phyloP scores from a whole-genome alignment of 768 basidiomycete species.

The Phallus indusiatus region DNA sequence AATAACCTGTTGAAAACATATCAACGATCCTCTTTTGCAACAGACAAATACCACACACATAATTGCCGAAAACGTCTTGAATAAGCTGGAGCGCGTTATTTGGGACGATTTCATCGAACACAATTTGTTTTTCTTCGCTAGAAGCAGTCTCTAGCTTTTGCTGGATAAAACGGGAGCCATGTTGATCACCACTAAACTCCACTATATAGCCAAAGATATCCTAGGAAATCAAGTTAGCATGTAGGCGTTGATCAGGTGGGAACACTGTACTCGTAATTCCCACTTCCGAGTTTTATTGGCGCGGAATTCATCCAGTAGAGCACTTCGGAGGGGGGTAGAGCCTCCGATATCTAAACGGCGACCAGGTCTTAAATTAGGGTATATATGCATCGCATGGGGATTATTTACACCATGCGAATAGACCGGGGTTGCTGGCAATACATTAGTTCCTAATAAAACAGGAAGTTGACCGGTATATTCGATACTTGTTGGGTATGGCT shows the following conservation, averaged over 20 bases:
- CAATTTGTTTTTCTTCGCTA: conserved; percentile 65
- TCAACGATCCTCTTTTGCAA: neutral
- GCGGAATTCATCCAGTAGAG: conserved; percentile 78
- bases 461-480: conserved; percentile 43
- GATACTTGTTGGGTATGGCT: conserved; percentile 33
- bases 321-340: conserved; percentile 44
- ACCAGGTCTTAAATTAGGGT: conserved; percentile 31
- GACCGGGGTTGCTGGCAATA: conserved; percentile 24
- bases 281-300: conserved; percentile 70
- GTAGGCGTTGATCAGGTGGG: neutral
- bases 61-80: conserved; percentile 94
- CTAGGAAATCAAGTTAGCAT: conserved; percentile 29
- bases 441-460: conserved; percentile 25
- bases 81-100: conserved; percentile 65
- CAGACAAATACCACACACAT: conserved; percentile 41
- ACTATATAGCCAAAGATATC: conserved; percentile 79
- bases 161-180: conserved; percentile 98
- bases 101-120: conserved; percentile 87
- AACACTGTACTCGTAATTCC: conserved; percentile 60
- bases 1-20: conserved; percentile 50
- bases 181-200: conserved; percentile 91
- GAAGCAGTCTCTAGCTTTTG: conserved; percentile 69
- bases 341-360: conserved; percentile 37
- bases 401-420: conserved; percentile 32
- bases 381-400: conserved; percentile 22